A percentile compares a stretch with the other conserved stretches of the same genome.
Conservation (phyloP, 2,329 filamentous ascomycete genomes). For the Aspergillus fructus region DNA sequence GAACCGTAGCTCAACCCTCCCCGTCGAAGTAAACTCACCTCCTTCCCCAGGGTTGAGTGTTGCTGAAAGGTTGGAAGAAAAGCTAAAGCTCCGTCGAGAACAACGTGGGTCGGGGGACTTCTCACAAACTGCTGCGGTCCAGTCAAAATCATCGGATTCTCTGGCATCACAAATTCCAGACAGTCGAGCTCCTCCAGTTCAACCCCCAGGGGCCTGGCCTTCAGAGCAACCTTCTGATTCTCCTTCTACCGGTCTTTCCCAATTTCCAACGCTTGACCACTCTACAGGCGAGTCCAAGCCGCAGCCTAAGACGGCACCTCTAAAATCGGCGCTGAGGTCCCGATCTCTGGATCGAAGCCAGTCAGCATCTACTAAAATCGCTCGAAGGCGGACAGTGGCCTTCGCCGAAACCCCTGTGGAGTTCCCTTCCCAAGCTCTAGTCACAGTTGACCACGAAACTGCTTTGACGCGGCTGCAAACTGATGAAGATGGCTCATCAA, state of each 20-base stretch:
- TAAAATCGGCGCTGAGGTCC: slow-evolving; percentile 8
- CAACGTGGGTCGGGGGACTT: slow-evolving; percentile 19
- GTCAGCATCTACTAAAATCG: slow-evolving; percentile 6
- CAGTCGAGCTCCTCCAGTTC: not conserved
- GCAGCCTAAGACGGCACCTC: not conserved
- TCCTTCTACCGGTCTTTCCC: not conserved
- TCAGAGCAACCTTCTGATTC: not conserved
- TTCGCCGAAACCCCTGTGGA: slow-evolving; percentile 17
- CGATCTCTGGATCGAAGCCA: slow-evolving; percentile 10
- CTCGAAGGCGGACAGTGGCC: slow-evolving; percentile 20
- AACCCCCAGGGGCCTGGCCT: slow-evolving; percentile 3
- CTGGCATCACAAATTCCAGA: not conserved
- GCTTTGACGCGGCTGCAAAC: slow-evolving; percentile 7
- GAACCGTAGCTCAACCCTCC: not conserved
- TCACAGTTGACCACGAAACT: slow-evolving; percentile 8
- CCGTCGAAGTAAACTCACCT: slow-evolving; percentile 1
- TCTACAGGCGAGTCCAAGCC: not conserved
- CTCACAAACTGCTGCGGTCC: slow-evolving; percentile 7
- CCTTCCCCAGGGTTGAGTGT: slow-evolving; percentile 16
- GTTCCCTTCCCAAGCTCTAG: slow-evolving; percentile 7
- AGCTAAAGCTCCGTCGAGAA: slow-evolving; percentile 31
- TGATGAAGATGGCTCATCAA: slow-evolving; percentile 16
- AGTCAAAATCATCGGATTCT: not conserved
- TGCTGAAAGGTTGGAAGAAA: slow-evolving; percentile 36
- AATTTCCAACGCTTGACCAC: not conserved